phyloP scores from a whole-genome alignment of 2,329 filamentous ascomycete species.

The Metarhizium rileyi region DNA sequence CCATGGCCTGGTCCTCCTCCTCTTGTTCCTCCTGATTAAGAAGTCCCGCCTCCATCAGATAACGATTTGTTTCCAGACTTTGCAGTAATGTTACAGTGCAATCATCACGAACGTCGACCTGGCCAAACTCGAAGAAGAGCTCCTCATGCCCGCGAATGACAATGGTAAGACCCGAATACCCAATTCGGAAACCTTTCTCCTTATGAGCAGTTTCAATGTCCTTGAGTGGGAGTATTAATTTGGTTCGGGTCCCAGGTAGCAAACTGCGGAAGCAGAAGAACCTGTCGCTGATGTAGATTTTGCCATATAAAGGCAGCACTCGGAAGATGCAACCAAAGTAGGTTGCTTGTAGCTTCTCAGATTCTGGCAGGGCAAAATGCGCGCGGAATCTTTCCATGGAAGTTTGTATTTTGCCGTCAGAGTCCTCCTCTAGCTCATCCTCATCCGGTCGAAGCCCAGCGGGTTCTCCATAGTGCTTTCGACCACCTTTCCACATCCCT shows the following conservation, averaged over 20 bases:
- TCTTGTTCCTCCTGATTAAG: conserved; percentile 59
- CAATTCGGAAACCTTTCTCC: conserved; percentile 88
- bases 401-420: conserved; percentile 53
- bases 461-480: conserved; percentile 72
- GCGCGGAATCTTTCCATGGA: conserved; percentile 75
- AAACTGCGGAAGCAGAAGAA: conserved; percentile 91
- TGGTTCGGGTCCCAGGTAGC: conserved; percentile 80
- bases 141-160: conserved; percentile 92
- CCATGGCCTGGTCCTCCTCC: conserved; percentile 63
- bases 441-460: conserved; percentile 42
- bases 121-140: conserved; percentile 87
- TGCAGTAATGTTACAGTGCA: conserved; percentile 75
- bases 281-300: conserved; percentile 84
- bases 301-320: conserved; percentile 86
- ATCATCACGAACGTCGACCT: conserved; percentile 72
- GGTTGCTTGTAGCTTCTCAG: conserved; percentile 75
- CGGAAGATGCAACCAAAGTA: conserved; percentile 91
- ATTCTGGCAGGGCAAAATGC: conserved; percentile 80
- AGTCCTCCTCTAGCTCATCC: conserved; percentile 44
- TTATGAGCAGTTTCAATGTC: conserved; percentile 92
- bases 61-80: conserved; percentile 62
- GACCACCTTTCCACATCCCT: conserved; percentile 89
- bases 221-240: conserved; percentile 80
- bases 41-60: conserved; percentile 58
- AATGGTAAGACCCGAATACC: conserved; percentile 84